These are phyloP conservation scores for Saccharomycopsis hybrid DNA, from an alignment of 1,139 yeast genomes.

Conservation along the genomic window DNA sequence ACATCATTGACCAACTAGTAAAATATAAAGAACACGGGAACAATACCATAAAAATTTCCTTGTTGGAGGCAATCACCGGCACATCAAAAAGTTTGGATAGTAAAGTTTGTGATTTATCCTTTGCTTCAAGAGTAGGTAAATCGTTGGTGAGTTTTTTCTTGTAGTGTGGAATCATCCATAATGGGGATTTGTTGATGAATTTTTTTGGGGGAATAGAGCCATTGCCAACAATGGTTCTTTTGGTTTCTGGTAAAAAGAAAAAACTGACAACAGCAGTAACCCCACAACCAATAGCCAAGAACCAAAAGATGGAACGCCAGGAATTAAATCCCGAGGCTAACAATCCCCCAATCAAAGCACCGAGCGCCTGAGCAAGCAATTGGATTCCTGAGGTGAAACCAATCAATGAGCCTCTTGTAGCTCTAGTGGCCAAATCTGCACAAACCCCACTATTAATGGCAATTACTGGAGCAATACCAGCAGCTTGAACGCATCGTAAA, in stretches of 20 bases:
- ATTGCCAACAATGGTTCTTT: constrained; percentile 61
- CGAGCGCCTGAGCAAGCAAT: constrained; percentile 66
- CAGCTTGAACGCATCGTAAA: constrained; percentile 61
- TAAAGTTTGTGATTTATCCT: background rate
- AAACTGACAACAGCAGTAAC: constrained; percentile 33
- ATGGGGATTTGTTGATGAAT: constrained; percentile 39
- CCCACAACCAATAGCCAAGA: constrained; percentile 57
- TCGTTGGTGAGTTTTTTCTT: constrained; percentile 15
- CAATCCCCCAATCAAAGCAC: constrained; percentile 70
- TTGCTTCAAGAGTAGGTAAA: constrained; percentile 6
- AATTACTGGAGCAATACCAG: constrained; percentile 64
- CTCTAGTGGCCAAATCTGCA: constrained; percentile 58
- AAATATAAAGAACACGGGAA: constrained; percentile 57
- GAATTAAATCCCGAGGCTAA: constrained; percentile 46
- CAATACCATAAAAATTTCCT: constrained; percentile 32
- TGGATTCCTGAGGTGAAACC: constrained; percentile 61
- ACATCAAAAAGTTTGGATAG: constrained; percentile 37
- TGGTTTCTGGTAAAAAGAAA: constrained; percentile 63
- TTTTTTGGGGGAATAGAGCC: constrained; percentile 45
- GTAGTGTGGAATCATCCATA: constrained; percentile 25
- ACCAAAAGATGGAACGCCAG: constrained; percentile 78
- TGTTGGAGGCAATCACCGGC: constrained; percentile 35
- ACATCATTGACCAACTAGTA: constrained; percentile 62
- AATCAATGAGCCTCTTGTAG: constrained; percentile 57
- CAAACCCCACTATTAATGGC: constrained; percentile 61